Conservation (phyloP, 1,139 yeast species). For the Chernovozyma sophiae-reginae region DNA sequence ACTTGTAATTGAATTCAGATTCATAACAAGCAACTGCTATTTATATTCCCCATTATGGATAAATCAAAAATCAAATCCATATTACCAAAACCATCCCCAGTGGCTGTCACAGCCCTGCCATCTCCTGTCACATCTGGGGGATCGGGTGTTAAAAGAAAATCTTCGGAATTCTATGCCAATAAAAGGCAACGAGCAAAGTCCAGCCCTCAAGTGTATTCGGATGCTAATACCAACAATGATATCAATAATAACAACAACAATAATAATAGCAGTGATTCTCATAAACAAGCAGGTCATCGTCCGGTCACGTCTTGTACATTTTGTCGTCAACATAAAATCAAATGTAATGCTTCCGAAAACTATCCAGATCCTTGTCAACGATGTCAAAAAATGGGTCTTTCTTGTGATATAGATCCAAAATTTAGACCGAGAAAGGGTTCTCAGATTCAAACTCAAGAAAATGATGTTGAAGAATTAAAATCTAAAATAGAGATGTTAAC, state of each 20-base stretch:
- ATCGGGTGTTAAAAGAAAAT: conserved; percentile 1
- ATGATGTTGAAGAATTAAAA: conserved; percentile 78
- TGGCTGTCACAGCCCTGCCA: conserved; percentile 20
- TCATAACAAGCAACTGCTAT: too few relatives aligned
- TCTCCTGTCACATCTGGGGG: conserved; percentile 19
- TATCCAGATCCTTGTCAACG: conserved; percentile 81
- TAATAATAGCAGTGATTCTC: conserved; percentile 6
- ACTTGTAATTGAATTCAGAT: too few relatives aligned
- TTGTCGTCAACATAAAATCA: conserved; percentile 91
- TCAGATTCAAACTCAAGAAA: conserved; percentile 77
- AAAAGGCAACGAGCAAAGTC: conserved; percentile 12
- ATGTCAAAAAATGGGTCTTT: conserved; percentile 73
- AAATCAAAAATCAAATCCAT: conserved; percentile 37
- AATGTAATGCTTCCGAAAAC: conserved; percentile 84
- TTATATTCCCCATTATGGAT: conserved; percentile 32
- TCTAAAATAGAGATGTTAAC: conserved; percentile 74
- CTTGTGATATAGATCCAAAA: conserved; percentile 87
- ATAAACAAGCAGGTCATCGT: conserved; percentile 44
- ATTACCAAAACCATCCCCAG: conserved; percentile 29
- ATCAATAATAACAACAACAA: neutral
- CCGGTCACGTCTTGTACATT: conserved; percentile 93
- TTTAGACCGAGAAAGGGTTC: conserved; percentile 91
- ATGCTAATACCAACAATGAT: conserved; percentile 2
- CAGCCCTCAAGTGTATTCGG: neutral
- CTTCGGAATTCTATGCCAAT: conserved; percentile 6